phyloP scores from a whole-genome alignment of 306 rosid genomes.

The Vigna trinervia region DNA sequence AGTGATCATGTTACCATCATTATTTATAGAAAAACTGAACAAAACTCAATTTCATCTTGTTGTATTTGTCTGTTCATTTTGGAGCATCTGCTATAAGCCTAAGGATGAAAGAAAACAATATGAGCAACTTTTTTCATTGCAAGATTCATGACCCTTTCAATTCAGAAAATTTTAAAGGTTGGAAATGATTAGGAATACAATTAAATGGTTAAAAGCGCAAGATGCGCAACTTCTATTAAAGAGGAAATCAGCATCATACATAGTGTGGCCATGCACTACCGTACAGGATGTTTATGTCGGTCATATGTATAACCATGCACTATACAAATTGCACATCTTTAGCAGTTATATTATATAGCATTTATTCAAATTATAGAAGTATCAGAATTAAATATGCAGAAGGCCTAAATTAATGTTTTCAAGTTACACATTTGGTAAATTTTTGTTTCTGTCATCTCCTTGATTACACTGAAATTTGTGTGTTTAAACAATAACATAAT shows the following conservation, averaged over 20 bases:
- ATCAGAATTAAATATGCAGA: background rate
- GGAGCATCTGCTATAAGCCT: slow-evolving; percentile 36
- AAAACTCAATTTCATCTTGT: background rate
- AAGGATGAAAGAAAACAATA: slow-evolving; percentile 22
- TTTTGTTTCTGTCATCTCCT: slow-evolving; percentile 6
- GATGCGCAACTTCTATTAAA: slow-evolving; percentile 16
- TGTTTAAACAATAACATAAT: background rate
- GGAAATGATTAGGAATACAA: slow-evolving; percentile 18
- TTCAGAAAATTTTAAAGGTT: slow-evolving; percentile 34
- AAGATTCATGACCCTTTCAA: slow-evolving; percentile 38
- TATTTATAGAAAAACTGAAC: background rate
- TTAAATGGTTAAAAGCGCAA: slow-evolving; percentile 28
- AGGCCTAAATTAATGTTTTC: background rate
- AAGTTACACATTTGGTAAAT: background rate
- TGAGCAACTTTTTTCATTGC: slow-evolving; percentile 23
- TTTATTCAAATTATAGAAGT: background rate
- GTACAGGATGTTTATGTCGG: background rate
- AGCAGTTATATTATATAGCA: background rate
- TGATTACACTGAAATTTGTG: slow-evolving; percentile 4
- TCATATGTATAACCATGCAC: background rate
- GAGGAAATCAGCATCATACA: slow-evolving; percentile 32
- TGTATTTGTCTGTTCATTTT: background rate
- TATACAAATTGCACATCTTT: background rate
- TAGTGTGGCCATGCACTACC: slow-evolving; percentile 11
- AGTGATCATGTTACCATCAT: slow-evolving; percentile 13